A percentile compares a stretch with the other conserved stretches of the same genome.
Conservation (phyloP, 2,329 filamentous ascomycete species). For the Phyllosticta capitalensis region DNA sequence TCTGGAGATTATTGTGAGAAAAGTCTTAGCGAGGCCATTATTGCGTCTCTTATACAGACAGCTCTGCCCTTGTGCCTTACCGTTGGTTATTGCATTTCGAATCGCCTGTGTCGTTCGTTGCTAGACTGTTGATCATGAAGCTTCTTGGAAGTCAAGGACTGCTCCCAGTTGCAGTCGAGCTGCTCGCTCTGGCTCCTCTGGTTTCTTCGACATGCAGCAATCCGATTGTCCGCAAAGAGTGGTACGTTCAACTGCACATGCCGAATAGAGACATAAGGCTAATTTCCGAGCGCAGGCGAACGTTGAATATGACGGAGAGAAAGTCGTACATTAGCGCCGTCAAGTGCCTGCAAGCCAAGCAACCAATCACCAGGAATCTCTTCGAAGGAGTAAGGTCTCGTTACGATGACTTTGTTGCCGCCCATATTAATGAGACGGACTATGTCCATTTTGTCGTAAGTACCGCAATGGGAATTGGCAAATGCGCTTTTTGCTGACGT, state of each 20-base stretch:
- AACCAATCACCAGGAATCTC: constrained; percentile 20
- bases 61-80: background rate
- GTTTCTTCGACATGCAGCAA: background rate
- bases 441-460: background rate
- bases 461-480: background rate
- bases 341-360: constrained; percentile 24
- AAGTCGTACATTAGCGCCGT: constrained; percentile 27
- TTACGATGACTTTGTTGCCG: constrained; percentile 29
- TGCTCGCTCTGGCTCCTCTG: background rate
- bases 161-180: background rate
- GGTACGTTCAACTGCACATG: background rate
- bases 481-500: background rate
- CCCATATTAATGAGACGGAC: constrained; percentile 22
- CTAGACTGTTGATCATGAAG: background rate
- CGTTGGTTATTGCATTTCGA: background rate
- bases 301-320: constrained; percentile 20
- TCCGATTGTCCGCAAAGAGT: constrained; percentile 6
- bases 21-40: background rate
- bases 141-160: too few relatives aligned
- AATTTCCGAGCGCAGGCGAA: constrained; percentile 14
- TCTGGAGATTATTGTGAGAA: background rate
- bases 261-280: background rate
- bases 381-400: constrained; percentile 24
- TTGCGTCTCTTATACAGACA: background rate
- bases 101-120: too few relatives aligned